A percentile compares a stretch with the other conserved stretches of the same genome.
Evolutionary conservation across 768 basidiomycete genomes (phyloP).

Genomic region (Mycena belliarum): DNA sequence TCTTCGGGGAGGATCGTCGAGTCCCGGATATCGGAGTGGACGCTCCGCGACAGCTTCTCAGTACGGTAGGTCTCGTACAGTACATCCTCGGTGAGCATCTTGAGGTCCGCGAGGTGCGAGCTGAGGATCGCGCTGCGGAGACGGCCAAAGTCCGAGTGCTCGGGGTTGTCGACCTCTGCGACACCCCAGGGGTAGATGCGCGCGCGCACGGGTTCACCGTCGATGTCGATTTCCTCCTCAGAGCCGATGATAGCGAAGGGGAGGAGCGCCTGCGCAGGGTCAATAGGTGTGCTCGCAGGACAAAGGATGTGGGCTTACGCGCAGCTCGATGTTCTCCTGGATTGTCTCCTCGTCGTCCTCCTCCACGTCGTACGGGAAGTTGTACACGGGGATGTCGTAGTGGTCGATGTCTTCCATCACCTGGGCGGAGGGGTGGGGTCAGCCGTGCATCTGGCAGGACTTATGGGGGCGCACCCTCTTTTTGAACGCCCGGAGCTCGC

Average conservation of each 20-base stretch:
- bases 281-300: no score
- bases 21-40: constrained; percentile 62
- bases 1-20: constrained; percentile 84
- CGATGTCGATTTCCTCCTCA: constrained; percentile 82
- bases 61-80: constrained; percentile 88
- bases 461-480: constrained; percentile 52
- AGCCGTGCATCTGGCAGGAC: constrained; percentile 8
- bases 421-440: constrained; percentile 35
- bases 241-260: constrained; percentile 90
- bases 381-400: constrained; percentile 89
- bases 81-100: constrained; percentile 79
- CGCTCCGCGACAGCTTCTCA: constrained; percentile 78
- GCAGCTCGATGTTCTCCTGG: constrained; percentile 84
- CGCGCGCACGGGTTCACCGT: constrained; percentile 76
- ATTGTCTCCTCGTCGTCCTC: constrained; percentile 95
- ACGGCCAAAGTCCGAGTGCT: constrained; percentile 84
- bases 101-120: constrained; percentile 83
- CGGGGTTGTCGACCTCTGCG: constrained; percentile 89
- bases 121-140: constrained; percentile 82
- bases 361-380: constrained; percentile 92
- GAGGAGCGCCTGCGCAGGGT: constrained; percentile 50
- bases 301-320: constrained; percentile 47
- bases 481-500: constrained; percentile 83
- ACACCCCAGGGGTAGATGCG: constrained; percentile 92
- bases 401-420: constrained; percentile 93